A percentile compares a stretch with the other conserved stretches of the same genome.
Evolutionary conservation across 352 stramenopile species (phyloP).

Genomic region (Globisporangium spiculum): DNA sequence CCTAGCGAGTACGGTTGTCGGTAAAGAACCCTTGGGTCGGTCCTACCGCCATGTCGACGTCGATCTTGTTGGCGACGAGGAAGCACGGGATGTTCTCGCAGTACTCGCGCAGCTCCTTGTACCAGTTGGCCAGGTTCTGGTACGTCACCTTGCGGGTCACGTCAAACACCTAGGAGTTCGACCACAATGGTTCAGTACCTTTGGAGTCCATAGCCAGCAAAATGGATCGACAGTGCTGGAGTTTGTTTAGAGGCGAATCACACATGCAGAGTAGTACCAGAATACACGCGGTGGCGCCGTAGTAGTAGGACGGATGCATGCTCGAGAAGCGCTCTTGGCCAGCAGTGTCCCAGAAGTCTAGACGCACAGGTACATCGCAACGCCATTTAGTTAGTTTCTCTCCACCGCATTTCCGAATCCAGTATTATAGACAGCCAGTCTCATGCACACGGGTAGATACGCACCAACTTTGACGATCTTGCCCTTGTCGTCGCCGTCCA

Average conservation of each 20-base stretch:
- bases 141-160: constrained; percentile 95
- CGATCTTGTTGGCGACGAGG: constrained; percentile 96
- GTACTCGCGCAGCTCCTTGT: constrained; percentile 91
- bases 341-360: constrained; percentile 96
- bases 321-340: constrained; percentile 95
- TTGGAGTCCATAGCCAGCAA: neutral
- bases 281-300: constrained; percentile 92
- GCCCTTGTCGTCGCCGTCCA: constrained; percentile 50
- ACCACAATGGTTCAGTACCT: neutral
- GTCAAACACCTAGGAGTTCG: constrained; percentile 83
- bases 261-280: constrained; percentile 28
- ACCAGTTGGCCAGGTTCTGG: constrained; percentile 91
- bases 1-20: neutral
- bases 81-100: constrained; percentile 92
- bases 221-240: neutral
- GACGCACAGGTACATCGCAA: neutral
- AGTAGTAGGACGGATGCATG: constrained; percentile 96
- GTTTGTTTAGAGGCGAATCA: too few relatives aligned
- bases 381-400: neutral
- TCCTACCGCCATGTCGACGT: constrained; percentile 91
- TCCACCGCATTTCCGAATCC: neutral
- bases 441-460: constrained; percentile 1
- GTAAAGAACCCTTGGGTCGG: neutral
- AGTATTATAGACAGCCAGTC: neutral
- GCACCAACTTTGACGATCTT: constrained; percentile 65